phyloP scores from a whole-genome alignment of 225 moss, liverwort and hornwort genomes.

The Antitrichia curtipendula region DNA sequence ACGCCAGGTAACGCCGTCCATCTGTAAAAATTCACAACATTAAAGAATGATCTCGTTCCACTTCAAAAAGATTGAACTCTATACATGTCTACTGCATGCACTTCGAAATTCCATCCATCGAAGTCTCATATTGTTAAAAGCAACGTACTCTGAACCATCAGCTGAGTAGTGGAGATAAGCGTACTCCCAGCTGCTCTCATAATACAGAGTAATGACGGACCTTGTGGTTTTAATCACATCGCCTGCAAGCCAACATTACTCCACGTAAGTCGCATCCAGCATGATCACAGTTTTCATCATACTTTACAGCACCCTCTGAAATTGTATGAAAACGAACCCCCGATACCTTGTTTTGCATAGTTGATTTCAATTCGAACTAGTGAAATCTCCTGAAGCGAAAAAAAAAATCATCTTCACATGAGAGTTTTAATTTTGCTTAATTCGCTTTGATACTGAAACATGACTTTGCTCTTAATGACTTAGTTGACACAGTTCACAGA shows the following conservation, averaged over 20 bases:
- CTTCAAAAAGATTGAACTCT: not conserved
- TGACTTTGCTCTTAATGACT: not conserved
- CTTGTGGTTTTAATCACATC: not conserved
- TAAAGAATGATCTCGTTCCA: not conserved
- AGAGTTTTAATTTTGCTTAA: not conserved
- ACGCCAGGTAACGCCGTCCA: constrained; percentile 58
- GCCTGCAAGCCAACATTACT: constrained; percentile 19
- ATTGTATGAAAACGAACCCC: not conserved
- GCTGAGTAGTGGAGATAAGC: constrained; percentile 43
- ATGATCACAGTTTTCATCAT: not conserved
- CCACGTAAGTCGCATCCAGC: not conserved
- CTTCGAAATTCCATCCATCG: not conserved
- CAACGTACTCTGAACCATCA: constrained; percentile 21
- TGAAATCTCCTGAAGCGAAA: not conserved
- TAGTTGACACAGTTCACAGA: not conserved
- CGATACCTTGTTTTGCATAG: not conserved
- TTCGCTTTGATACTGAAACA: not conserved
- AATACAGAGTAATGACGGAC: constrained; percentile 35
- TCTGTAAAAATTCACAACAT: constrained; percentile 6
- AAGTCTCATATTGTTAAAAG: not conserved
- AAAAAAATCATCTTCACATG: not conserved
- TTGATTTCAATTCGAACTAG: not conserved
- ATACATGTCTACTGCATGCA: not conserved
- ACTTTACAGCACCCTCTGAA: not conserved
- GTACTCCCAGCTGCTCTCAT: constrained; percentile 57